phyloP scores from a whole-genome alignment of 2,329 filamentous ascomycete species.

The Metarhizium anisopliae region DNA sequence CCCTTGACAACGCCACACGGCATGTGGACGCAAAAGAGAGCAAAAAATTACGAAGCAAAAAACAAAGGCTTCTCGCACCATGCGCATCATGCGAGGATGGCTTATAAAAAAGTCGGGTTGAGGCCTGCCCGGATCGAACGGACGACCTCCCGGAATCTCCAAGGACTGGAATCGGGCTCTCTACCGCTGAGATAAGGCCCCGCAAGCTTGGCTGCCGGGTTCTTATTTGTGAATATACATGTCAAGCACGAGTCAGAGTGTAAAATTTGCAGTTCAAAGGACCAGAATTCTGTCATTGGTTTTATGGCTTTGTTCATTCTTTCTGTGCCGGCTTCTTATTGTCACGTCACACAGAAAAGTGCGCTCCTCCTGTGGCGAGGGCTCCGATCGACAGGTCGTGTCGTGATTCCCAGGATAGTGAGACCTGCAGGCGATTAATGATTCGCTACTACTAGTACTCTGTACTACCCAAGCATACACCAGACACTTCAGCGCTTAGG shows the following conservation, averaged over 20 bases:
- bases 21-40: neutral
- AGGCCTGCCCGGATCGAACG: slow-evolving; percentile 10
- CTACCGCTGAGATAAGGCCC: slow-evolving; percentile 9
- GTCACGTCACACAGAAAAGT: no score
- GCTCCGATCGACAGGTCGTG: no score
- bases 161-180: slow-evolving; percentile 5
- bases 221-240: neutral
- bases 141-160: slow-evolving; percentile 8
- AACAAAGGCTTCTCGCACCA: no score
- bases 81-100: no score
- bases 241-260: neutral
- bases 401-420: no score
- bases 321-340: no score
- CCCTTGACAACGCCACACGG: no score
- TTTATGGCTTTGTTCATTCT: neutral
- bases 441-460: no score
- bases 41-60: neutral
- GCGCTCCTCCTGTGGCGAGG: no score
- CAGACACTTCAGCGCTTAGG: no score
- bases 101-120: neutral
- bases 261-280: neutral
- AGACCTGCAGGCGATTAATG: no score
- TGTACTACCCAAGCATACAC: no score
- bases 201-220: neutral
- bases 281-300: neutral